These are phyloP conservation scores for Fraxinus baroniana DNA, from an alignment of 305 asterid genomes.

Conservation along the genomic window DNA sequence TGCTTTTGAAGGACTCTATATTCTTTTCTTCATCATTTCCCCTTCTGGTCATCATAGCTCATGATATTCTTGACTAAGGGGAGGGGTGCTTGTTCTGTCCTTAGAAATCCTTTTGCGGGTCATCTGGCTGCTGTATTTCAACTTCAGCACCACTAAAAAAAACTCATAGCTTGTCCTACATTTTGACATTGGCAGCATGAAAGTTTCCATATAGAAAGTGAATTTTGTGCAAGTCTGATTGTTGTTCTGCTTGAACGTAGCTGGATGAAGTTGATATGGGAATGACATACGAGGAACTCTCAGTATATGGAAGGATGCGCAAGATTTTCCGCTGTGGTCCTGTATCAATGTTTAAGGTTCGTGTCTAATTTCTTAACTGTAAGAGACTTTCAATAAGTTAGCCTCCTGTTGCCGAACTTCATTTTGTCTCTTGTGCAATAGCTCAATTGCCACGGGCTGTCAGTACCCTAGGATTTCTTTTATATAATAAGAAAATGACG, in stretches of 20 bases:
- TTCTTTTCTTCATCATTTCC: background rate
- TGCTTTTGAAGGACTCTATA: background rate
- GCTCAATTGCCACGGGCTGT: background rate
- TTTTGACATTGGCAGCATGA: background rate
- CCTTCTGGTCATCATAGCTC: background rate
- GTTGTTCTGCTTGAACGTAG: conserved; percentile 42
- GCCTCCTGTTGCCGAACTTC: background rate
- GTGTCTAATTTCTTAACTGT: conserved; percentile 18
- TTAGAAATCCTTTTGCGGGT: background rate
- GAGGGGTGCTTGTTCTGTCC: background rate
- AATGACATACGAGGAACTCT: conserved; percentile 95
- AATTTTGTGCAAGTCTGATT: conserved; percentile 19
- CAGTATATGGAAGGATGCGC: conserved; percentile 88
- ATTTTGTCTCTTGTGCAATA: conserved; percentile 7
- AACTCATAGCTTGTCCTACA: conserved; percentile 1
- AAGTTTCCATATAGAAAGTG: conserved; percentile 7
- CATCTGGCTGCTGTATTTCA: background rate
- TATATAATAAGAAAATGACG: background rate
- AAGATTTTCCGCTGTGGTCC: conserved; percentile 98
- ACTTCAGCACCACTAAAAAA: background rate
- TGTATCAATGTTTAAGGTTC: conserved; percentile 95
- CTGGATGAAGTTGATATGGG: conserved; percentile 99
- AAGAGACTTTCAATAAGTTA: background rate
- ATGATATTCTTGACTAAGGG: background rate
- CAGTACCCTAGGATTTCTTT: background rate